Evolutionary conservation across 345 rosid genomes (phyloP).

Genomic region (Dipteronia dyeriana): DNA sequence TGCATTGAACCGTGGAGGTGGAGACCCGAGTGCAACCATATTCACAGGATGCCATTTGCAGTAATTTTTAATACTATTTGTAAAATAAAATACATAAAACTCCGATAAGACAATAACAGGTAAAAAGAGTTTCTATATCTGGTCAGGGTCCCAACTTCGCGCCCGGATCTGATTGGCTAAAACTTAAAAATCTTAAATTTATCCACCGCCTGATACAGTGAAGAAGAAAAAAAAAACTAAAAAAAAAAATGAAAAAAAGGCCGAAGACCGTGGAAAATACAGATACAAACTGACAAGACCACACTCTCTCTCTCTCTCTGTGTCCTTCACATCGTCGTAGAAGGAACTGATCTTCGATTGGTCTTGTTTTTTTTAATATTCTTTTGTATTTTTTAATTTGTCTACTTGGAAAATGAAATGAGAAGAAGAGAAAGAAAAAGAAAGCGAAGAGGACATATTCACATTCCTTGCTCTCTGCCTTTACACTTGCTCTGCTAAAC

Average conservation of each 20-base stretch:
- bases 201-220: slow-evolving; percentile 1
- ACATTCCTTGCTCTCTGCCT: neutral
- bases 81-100: no score
- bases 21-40: no score
- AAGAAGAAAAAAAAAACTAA: neutral
- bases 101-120: no score
- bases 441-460: neutral
- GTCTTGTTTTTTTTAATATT: neutral
- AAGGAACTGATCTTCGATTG: neutral
- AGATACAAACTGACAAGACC: slow-evolving; percentile 25
- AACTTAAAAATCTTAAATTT: neutral
- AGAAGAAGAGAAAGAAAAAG: slow-evolving; percentile 10
- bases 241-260: neutral
- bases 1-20: no score
- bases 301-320: slow-evolving; percentile 11
- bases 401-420: slow-evolving; percentile 21
- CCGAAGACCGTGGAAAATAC: slow-evolving; percentile 28
- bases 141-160: neutral
- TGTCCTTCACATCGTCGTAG: neutral
- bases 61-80: no score
- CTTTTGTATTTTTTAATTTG: neutral
- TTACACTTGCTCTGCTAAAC: neutral
- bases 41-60: no score
- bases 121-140: neutral
- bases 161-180: neutral